These are phyloP conservation scores for Plasmodium malariae DNA, from an alignment of 169 alveolate species.

Conservation along the genomic window DNA sequence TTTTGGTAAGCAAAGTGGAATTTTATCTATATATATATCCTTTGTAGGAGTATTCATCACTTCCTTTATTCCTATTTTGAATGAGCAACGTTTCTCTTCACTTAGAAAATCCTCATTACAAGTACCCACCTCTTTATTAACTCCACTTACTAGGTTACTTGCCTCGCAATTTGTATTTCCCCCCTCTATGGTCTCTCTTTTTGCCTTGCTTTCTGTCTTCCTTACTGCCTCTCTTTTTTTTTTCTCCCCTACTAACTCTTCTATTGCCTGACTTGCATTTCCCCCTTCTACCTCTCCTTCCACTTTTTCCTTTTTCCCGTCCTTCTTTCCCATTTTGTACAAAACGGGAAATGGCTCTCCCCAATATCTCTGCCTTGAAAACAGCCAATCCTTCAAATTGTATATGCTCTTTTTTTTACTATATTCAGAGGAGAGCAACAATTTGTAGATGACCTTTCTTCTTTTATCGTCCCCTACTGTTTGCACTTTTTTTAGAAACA, in stretches of 20 bases:
- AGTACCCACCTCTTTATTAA: too few relatives aligned
- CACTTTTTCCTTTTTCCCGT: slow-evolving; percentile 59
- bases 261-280: too few relatives aligned
- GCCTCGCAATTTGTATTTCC: too few relatives aligned
- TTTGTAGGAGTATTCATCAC: slow-evolving; percentile 72
- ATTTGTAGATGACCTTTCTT: slow-evolving; percentile 4
- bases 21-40: slow-evolving; percentile 25
- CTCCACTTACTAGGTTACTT: too few relatives aligned
- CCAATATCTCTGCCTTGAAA: slow-evolving; percentile 94
- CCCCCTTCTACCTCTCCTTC: not conserved
- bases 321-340: slow-evolving; percentile 37
- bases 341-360: slow-evolving; percentile 95
- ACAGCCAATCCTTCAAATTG: slow-evolving; percentile 92
- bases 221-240: too few relatives aligned
- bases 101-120: too few relatives aligned
- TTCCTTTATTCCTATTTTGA: slow-evolving; percentile 14
- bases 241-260: too few relatives aligned
- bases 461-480: not conserved
- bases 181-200: too few relatives aligned
- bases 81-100: too few relatives aligned
- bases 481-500: slow-evolving; percentile 34
- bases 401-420: slow-evolving; percentile 71
- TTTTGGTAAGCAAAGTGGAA: slow-evolving; percentile 76
- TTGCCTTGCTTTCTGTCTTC: not conserved
- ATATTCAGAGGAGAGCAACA: slow-evolving; percentile 26